Evolutionary conservation across 345 rosid species (phyloP).

Genomic region (Mallotus nudiflorus): DNA sequence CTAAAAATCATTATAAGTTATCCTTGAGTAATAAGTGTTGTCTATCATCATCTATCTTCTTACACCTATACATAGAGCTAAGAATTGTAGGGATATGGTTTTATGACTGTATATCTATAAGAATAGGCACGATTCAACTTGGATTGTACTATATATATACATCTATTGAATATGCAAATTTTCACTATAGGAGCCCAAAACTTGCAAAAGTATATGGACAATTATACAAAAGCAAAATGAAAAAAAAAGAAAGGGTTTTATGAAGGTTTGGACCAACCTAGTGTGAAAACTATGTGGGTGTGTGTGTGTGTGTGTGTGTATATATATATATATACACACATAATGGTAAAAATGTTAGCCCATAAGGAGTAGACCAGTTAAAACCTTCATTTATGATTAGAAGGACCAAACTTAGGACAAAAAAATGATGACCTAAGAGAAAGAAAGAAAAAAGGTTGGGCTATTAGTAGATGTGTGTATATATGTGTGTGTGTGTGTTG

Average conservation of each 20-base stretch:
- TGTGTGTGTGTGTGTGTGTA: too few relatives aligned
- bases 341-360: constrained; percentile 21
- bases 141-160: not conserved
- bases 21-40: not conserved
- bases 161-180: not conserved
- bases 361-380: constrained; percentile 19
- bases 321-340: too few relatives aligned
- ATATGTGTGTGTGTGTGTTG: not conserved
- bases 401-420: constrained; percentile 13
- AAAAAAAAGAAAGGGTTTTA: not conserved
- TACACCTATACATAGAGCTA: not conserved
- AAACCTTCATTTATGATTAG: constrained; percentile 15
- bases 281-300: not conserved
- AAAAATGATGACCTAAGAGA: not conserved
- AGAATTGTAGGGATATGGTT: not conserved
- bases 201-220: not conserved
- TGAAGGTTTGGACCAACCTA: constrained; percentile 11
- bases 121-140: not conserved
- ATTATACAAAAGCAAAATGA: not conserved
- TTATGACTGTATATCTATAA: not conserved
- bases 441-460: not conserved
- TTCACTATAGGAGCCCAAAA: not conserved
- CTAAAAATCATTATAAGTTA: not conserved
- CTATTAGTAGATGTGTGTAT: too few relatives aligned
- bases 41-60: not conserved